These are phyloP conservation scores for Hemisphaericaspora xylofermentans DNA, from an alignment of 1,139 yeast genomes.

Conservation along the genomic window DNA sequence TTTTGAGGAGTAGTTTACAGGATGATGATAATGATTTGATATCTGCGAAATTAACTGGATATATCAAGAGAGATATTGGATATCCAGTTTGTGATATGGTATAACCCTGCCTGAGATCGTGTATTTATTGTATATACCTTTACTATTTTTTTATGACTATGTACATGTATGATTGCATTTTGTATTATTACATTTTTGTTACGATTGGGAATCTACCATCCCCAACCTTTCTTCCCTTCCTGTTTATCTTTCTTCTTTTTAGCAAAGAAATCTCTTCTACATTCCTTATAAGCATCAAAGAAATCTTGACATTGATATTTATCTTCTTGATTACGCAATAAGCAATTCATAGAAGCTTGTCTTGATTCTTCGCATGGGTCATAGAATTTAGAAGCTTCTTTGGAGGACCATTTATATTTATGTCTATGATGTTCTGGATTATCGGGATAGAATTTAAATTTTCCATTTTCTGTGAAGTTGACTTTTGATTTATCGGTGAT, in stretches of 20 bases:
- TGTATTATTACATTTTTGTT: neutral
- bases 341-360: constrained; percentile 79
- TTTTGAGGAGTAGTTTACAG: constrained; percentile 4
- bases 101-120: too few species aligned
- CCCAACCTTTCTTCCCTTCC: constrained; percentile 49
- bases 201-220: constrained; percentile 23
- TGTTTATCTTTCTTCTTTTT: constrained; percentile 38
- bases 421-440: constrained; percentile 64
- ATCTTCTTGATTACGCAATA: constrained; percentile 73
- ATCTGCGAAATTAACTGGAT: constrained; percentile 9
- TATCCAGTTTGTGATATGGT: constrained; percentile 10
- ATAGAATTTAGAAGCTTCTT: constrained; percentile 79
- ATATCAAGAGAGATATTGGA: constrained; percentile 5
- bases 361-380: constrained; percentile 94
- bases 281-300: constrained; percentile 89
- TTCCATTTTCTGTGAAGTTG: constrained; percentile 56
- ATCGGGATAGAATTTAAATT: constrained; percentile 80
- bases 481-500: constrained; percentile 47
- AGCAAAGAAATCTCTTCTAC: constrained; percentile 76
- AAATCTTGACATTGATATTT: constrained; percentile 77
- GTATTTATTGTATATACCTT: too few species aligned
- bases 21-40: constrained; percentile 4
- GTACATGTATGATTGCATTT: neutral
- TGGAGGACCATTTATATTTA: constrained; percentile 58
- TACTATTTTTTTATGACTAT: neutral